Evolutionary conservation across 257 asterid genomes (phyloP), one percentile per base, ranked within the genome.

Genomic region (Solanum etuberosum): DNA sequence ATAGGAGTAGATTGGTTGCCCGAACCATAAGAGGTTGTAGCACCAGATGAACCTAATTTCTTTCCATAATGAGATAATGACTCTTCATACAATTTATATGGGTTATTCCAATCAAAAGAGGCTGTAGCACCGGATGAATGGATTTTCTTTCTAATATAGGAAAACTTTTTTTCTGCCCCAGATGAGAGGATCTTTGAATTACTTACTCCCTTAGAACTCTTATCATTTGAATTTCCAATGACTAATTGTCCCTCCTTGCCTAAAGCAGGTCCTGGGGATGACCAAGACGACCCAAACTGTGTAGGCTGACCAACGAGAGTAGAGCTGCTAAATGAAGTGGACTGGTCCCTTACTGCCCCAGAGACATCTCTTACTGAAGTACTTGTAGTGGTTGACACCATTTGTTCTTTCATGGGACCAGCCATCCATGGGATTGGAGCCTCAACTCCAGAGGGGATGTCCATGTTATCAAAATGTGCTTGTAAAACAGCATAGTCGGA

Each of bases 401-500:
- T 76, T 70, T 89, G 89, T 83, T 87, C 87, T 57, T 38, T 61
- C 29, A 89, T 78, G 67, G 92, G 87, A 83, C 82, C 80, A 12
- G 86, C 85, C 83, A 94, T 90, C 98, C 97, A 95, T 83, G 98
- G 99, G 81, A 94, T 85, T 29, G 94, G 88, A 23, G 91, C 95
- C 95, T 95, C 98, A 59, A 94, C 92, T 29, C 98, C 98, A 51
- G 98, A 92, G 42, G 98, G 98, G 78, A 94, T 92, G 88, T 92
- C 97, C 94, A 93, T 91, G 86, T 90, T 89, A 88, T 96, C 98
- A 85, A 94, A 94, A 86, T 91, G 94, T 16, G 98, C 90, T 87
- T 93, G 92, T 89, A 92, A 81, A 89, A 80, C 85, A 46, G 90
- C 82, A 88, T 87, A 89, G 21, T 82, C 88, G 51, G 93, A 97